Evolutionary conservation across 108 stramenopile genomes (phyloP), one percentile per base, ranked within the genome.

Genomic region (Cyclotella sp.): DNA sequence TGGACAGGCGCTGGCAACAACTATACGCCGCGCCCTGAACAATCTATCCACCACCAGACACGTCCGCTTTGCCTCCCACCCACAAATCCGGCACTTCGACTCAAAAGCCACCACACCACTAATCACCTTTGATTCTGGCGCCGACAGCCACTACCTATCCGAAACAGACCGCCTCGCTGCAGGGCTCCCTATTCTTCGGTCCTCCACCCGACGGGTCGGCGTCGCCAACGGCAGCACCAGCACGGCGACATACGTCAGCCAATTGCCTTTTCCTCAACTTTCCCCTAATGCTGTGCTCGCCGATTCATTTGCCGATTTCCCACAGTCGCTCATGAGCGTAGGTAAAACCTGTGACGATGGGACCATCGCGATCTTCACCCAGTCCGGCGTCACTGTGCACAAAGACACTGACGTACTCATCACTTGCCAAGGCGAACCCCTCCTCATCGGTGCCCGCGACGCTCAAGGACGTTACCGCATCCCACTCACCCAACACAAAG

Each of bases 281-380:
- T 59, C 28, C 5, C 6, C 24, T 3, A 59, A 29, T 16, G 27
- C 58, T 7, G 8, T 10, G 3, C 24, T 7, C 9, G 24, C 58
- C 8, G 58, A 59, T 15, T 16, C 58, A 7, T 59, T 59, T 29
- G 28, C 6, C 5, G 58, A 59, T 6, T 59, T 59, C 16, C 28
- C 58, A 59, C 9, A 59, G 27, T 59, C 58, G 30, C 28, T 59
- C 27, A 28, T 59, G 58, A 59, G n/a, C n/a, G n/a, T n/a, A n/a
- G n/a, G n/a, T n/a, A n/a, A n/a, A n/a, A n/a, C n/a, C n/a, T n/a
- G n/a, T n/a, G n/a, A n/a, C n/a, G n/a, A n/a, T n/a, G n/a, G n/a
- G n/a, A n/a, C n/a, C n/a, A n/a, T n/a, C n/a, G 58, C 58, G 9
- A 59, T 59, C 5, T 59, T 59, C 28, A 18, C 7, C 28, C 27